Evolutionary conservation across 2,329 filamentous ascomycete species (phyloP).

Genomic region (Aspergillus puulaauensis): DNA sequence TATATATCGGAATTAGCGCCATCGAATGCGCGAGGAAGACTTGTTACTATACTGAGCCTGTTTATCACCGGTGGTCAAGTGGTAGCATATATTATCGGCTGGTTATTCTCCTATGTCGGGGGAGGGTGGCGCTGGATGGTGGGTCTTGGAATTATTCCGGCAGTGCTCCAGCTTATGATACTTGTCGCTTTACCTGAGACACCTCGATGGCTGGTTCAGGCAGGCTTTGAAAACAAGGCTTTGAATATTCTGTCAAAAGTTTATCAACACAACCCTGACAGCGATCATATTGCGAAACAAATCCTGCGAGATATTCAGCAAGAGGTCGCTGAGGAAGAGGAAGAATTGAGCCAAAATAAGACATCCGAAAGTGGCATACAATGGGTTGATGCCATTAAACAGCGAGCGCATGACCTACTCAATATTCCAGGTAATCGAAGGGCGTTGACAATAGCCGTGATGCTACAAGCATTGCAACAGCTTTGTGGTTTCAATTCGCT

Average conservation of each 20-base stretch:
- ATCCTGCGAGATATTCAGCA: slow-evolving; percentile 69
- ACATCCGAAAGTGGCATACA: slow-evolving; percentile 13
- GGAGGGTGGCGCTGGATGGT: slow-evolving; percentile 91
- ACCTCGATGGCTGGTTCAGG: slow-evolving; percentile 80
- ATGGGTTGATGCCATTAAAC: slow-evolving; percentile 28
- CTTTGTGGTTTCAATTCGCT: slow-evolving; percentile 87
- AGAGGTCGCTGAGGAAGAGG: slow-evolving; percentile 71
- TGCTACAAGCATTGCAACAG: slow-evolving; percentile 85
- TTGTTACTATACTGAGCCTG: slow-evolving; percentile 79
- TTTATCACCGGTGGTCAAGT: slow-evolving; percentile 89
- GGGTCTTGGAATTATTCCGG: slow-evolving; percentile 77
- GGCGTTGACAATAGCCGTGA: slow-evolving; percentile 79
- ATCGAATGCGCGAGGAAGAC: slow-evolving; percentile 68
- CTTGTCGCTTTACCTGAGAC: slow-evolving; percentile 80
- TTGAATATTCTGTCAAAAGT: slow-evolving; percentile 64
- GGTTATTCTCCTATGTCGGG: slow-evolving; percentile 62
- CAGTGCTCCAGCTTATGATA: slow-evolving; percentile 66
- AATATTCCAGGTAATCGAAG: slow-evolving; percentile 55
- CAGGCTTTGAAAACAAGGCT: slow-evolving; percentile 62
- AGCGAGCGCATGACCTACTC: slow-evolving; percentile 32
- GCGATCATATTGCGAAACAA: slow-evolving; percentile 52
- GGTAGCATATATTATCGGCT: slow-evolving; percentile 81
- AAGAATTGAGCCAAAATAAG: slow-evolving; percentile 36
- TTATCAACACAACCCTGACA: slow-evolving; percentile 52
- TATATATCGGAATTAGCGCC: slow-evolving; percentile 88